These are phyloP conservation scores for Globisporangium spiculum DNA, from an alignment of 352 stramenopile genomes.

Conservation along the genomic window DNA sequence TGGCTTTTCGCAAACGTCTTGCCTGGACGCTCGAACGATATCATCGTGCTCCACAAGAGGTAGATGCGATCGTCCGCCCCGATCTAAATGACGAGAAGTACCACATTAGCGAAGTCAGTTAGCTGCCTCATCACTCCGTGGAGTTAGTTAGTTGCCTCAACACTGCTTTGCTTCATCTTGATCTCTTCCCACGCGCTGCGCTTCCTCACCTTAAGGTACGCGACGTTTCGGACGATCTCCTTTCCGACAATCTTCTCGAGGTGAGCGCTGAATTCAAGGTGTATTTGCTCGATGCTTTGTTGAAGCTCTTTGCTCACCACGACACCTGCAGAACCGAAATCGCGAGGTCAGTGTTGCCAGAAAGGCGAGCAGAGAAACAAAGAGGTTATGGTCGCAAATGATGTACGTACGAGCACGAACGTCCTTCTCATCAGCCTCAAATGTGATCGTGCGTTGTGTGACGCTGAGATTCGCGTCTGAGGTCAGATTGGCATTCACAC, in stretches of 20 bases:
- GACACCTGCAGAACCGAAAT: conserved; percentile 30
- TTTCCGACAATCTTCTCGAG: conserved; percentile 63
- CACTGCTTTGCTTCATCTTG: neutral
- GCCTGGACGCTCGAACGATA: conserved; percentile 49
- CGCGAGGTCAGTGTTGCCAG: neutral
- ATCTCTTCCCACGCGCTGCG: neutral
- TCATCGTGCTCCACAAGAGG: conserved; percentile 64
- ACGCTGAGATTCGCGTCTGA: conserved; percentile 35
- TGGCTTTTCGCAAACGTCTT: conserved; percentile 49
- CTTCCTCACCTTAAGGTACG: conserved; percentile 64
- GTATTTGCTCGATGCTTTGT: conserved; percentile 49
- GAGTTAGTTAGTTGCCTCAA: neutral
- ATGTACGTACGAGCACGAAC: conserved; percentile 39
- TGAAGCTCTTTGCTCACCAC: conserved; percentile 46
- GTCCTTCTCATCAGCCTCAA: conserved; percentile 45
- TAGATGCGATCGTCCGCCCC: conserved; percentile 62
- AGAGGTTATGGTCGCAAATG: neutral
- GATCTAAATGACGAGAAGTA: conserved; percentile 26
- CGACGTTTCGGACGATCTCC: conserved; percentile 49
- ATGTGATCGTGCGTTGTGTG: conserved; percentile 52
- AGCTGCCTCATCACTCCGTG: neutral
- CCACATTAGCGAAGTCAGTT: neutral
- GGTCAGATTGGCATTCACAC: conserved; percentile 53
- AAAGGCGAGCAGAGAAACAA: neutral
- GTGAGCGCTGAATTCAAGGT: conserved; percentile 53